These are phyloP conservation scores for Cardiospermum halicacabum DNA, from an alignment of 345 rosid species.

Conservation along the genomic window DNA sequence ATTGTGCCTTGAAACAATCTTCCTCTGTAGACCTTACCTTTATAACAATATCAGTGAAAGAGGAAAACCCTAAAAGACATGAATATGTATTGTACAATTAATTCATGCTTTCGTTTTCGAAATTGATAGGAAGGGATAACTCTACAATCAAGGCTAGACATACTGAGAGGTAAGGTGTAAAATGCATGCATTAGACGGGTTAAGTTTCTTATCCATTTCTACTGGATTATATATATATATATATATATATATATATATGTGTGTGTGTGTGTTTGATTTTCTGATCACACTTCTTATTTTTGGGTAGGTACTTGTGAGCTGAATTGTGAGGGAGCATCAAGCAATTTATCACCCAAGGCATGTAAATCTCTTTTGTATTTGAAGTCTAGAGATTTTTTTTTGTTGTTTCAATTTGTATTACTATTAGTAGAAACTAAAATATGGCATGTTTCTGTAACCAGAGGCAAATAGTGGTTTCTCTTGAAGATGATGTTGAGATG, in stretches of 20 bases:
- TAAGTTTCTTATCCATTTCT: neutral
- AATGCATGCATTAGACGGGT: neutral
- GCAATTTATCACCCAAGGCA: constrained; percentile 26
- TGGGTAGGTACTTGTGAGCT: constrained; percentile 29
- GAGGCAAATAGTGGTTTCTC: constrained; percentile 21
- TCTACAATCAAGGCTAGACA: constrained; percentile 61
- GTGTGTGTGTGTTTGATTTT: neutral
- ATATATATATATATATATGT: no score
- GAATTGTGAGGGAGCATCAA: constrained; percentile 13
- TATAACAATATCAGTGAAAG: neutral
- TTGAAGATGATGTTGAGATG: constrained; percentile 50
- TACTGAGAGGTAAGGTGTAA: constrained; percentile 43
- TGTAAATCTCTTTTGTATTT: constrained; percentile 11
- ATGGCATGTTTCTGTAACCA: constrained; percentile 19
- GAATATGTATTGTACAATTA: neutral
- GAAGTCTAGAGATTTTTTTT: neutral
- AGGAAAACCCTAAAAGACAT: no score
- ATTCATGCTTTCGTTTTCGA: neutral
- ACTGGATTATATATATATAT: neutral
- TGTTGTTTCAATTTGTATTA: no score
- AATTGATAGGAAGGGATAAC: constrained; percentile 48
- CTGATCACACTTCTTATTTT: constrained; percentile 4
- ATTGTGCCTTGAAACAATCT: neutral
- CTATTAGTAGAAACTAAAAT: neutral
- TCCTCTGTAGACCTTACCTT: neutral